A percentile compares a stretch with the other conserved stretches of the same genome.
Conservation (phyloP, 2,329 filamentous ascomycete genomes). For the Podosphaera xanthii region DNA sequence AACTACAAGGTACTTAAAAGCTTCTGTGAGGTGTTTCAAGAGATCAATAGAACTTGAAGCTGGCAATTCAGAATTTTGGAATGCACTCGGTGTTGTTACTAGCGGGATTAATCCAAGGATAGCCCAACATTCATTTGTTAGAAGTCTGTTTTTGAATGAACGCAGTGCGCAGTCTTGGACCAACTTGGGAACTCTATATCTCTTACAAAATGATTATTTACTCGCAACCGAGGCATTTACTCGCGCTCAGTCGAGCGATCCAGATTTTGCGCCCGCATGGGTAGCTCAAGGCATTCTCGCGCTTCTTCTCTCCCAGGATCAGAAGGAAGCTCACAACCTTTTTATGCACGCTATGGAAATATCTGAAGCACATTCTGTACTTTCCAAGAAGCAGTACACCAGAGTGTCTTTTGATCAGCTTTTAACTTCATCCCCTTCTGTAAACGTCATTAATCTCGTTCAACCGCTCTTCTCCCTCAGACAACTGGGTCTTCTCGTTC, state of each 20-base stretch:
- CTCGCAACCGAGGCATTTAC: constrained; percentile 84
- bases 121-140: constrained; percentile 77
- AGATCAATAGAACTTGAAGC: constrained; percentile 86
- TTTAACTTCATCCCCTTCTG: constrained; percentile 28
- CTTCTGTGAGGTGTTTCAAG: constrained; percentile 80
- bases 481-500: constrained; percentile 51
- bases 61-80: constrained; percentile 92
- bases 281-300: constrained; percentile 78
- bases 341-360: constrained; percentile 94
- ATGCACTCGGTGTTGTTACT: constrained; percentile 77
- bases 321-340: constrained; percentile 55
- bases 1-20: constrained; percentile 47
- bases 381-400: constrained; percentile 59
- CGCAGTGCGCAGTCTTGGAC: constrained; percentile 69
- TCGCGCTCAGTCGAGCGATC: constrained; percentile 77
- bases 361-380: constrained; percentile 48
- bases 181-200: constrained; percentile 68
- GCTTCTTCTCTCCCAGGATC: constrained; percentile 42
- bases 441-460: constrained; percentile 40
- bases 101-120: constrained; percentile 68
- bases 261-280: constrained; percentile 85
- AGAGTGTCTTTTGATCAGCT: constrained; percentile 66
- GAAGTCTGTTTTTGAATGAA: constrained; percentile 84
- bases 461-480: constrained; percentile 75
- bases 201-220: constrained; percentile 61